Evolutionary conservation across 2,329 filamentous ascomycete species (phyloP).

Genomic region (Cercospora sesami): DNA sequence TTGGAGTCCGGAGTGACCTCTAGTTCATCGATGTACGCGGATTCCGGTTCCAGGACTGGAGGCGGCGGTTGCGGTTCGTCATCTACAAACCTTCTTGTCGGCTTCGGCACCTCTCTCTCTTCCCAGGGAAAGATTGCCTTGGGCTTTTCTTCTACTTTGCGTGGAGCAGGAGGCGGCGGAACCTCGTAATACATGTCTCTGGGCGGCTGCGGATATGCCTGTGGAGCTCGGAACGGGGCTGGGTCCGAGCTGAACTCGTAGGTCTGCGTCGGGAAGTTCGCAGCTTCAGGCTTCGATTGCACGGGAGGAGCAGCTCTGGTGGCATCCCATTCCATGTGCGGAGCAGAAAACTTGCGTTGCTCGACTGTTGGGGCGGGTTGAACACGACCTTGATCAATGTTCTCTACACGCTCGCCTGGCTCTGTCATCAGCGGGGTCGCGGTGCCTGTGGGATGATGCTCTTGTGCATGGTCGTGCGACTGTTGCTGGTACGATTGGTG

Average conservation of each 20-base stretch:
- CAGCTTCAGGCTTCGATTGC: conserved; percentile 77
- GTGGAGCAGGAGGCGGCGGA: conserved; percentile 54
- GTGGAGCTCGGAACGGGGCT: conserved; percentile 73
- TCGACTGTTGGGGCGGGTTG: conserved; percentile 49
- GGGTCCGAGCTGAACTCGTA: conserved; percentile 82
- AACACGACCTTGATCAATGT: conserved; percentile 45
- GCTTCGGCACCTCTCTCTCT: conserved; percentile 60
- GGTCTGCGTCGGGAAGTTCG: conserved; percentile 73
- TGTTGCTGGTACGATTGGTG: conserved; percentile 12
- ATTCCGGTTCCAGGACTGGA: conserved; percentile 25
- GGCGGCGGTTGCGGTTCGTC: conserved; percentile 42
- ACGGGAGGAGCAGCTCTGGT: conserved; percentile 59
- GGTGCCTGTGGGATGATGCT: conserved; percentile 12
- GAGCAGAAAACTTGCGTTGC: conserved; percentile 57
- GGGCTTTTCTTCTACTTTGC: conserved; percentile 59
- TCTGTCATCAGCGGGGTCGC: conserved; percentile 44
- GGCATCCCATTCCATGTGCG: conserved; percentile 62
- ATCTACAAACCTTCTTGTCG: conserved; percentile 66
- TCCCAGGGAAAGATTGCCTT: conserved; percentile 89
- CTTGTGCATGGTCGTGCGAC: conserved; percentile 12
- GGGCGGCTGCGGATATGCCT: conserved; percentile 77
- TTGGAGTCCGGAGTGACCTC: conserved; percentile 30
- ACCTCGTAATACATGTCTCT: conserved; percentile 87
- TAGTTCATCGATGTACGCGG: conserved; percentile 33
- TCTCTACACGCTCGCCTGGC: conserved; percentile 45